phyloP scores from a whole-genome alignment of 2,329 filamentous ascomycete genomes.

The Nemania abortiva region DNA sequence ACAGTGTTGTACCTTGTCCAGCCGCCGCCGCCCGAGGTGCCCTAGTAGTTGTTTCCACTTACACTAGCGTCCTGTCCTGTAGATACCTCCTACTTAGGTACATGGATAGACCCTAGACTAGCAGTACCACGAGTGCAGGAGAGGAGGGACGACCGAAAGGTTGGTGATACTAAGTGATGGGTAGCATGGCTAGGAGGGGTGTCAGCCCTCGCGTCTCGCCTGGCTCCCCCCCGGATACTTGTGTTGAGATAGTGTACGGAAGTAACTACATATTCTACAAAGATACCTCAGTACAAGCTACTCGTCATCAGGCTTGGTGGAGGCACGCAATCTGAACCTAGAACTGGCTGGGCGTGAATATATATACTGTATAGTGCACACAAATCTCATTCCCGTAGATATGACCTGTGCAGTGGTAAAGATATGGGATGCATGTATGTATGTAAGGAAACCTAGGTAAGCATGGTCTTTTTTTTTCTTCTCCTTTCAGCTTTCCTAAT shows the following conservation, averaged over 20 bases:
- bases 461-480: background rate
- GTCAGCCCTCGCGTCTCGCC: conserved; percentile 1
- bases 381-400: background rate
- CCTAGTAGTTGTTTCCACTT: conserved; percentile 30
- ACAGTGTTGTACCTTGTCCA: conserved; percentile 17
- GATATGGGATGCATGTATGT: background rate
- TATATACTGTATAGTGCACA: conserved; percentile 21
- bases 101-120: background rate
- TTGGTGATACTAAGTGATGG: conserved; percentile 15
- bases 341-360: conserved; percentile 19
- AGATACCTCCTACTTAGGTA: background rate
- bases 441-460: background rate
- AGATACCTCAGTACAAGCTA: background rate
- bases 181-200: background rate
- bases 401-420: background rate
- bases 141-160: conserved; percentile 22
- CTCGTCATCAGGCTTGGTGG: conserved; percentile 26
- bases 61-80: conserved; percentile 19
- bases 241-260: background rate
- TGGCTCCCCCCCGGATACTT: background rate
- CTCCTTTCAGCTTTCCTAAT: conserved; percentile 22
- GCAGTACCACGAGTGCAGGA: conserved; percentile 17
- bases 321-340: conserved; percentile 12
- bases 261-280: background rate
- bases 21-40: background rate